Evolutionary conservation across 352 stramenopile species (phyloP).

Genomic region (Pythium myriotylum): DNA sequence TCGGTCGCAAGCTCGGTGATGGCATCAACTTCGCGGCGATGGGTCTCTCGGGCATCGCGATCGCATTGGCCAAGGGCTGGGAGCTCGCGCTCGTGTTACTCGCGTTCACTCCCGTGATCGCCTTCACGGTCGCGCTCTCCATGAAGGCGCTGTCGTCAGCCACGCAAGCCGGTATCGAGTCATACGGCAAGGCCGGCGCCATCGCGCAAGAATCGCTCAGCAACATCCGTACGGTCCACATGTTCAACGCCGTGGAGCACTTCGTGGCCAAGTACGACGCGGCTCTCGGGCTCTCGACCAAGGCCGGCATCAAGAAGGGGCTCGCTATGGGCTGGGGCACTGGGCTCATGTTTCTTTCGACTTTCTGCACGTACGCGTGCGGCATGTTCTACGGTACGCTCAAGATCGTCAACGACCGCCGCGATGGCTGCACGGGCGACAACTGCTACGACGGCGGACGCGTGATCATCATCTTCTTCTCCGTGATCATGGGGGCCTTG

Average conservation of each 20-base stretch:
- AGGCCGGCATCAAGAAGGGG: conserved; percentile 49
- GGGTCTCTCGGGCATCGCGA: conserved; percentile 37
- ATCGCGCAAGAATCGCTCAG: conserved; percentile 71
- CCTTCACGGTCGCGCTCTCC: conserved; percentile 28
- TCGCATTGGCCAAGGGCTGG: conserved; percentile 49
- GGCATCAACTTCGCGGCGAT: conserved; percentile 31
- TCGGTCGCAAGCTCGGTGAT: no score
- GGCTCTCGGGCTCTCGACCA: conserved; percentile 45
- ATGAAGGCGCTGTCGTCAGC: conserved; percentile 56
- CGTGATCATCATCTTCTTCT: conserved; percentile 67
- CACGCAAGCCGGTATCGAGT: conserved; percentile 54
- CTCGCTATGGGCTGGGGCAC: conserved; percentile 60
- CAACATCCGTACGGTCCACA: conserved; percentile 59
- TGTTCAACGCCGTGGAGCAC: conserved; percentile 70
- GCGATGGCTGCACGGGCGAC: conserved; percentile 34
- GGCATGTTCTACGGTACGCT: conserved; percentile 83
- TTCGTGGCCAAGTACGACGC: conserved; percentile 65
- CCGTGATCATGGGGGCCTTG: conserved; percentile 74
- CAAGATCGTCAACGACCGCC: conserved; percentile 63
- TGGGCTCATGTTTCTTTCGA: conserved; percentile 65
- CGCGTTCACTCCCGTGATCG: conserved; percentile 41
- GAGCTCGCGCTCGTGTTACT: conserved; percentile 43
- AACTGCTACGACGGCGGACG: conserved; percentile 65
- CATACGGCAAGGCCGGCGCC: conserved; percentile 64
- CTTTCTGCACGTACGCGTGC: conserved; percentile 72